Conservation (phyloP, 805 yeast genomes). For the Kregervanrija pseudodelftensis region DNA sequence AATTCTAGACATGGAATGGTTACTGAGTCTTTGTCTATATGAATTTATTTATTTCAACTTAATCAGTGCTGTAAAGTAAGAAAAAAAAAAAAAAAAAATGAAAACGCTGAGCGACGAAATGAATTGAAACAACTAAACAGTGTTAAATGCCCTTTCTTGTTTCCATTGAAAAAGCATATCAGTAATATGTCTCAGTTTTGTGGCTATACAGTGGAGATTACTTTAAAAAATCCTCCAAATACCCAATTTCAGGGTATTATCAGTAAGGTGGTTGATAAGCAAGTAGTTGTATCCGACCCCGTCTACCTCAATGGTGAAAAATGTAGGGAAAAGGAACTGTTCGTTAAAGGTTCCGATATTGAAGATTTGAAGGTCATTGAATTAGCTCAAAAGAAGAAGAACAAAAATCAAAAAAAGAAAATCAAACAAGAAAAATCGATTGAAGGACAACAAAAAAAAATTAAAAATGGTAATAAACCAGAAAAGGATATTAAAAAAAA, state of each 20-base stretch:
- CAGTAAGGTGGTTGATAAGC: conserved; percentile 15
- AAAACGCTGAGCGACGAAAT: too few species aligned
- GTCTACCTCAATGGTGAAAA: conserved; percentile 24
- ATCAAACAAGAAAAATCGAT: conserved; percentile 8
- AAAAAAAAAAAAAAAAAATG: too few species aligned
- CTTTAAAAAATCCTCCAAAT: conserved; percentile 31
- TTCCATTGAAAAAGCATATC: too few species aligned
- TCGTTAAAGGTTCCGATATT: conserved; percentile 33
- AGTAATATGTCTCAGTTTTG: conserved; percentile 31
- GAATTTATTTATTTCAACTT: too few species aligned
- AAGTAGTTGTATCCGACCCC: conserved; percentile 25
- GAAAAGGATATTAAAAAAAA: background rate
- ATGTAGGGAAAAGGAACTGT: conserved; percentile 13
- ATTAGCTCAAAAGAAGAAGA: conserved; percentile 33
- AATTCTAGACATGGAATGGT: too few species aligned
- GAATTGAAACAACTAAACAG: too few species aligned
- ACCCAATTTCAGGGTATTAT: conserved; percentile 21
- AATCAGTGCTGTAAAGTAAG: too few species aligned
- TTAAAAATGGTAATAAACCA: background rate
- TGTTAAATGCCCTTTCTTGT: too few species aligned
- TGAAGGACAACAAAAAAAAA: conserved; percentile 1
- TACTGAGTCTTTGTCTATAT: too few species aligned
- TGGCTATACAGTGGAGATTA: conserved; percentile 40
- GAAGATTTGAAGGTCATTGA: conserved; percentile 50
- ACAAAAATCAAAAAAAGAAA: conserved; percentile 17